These are phyloP conservation scores for Alternaria longipes DNA, from an alignment of 2,329 filamentous ascomycete species.

Conservation along the genomic window DNA sequence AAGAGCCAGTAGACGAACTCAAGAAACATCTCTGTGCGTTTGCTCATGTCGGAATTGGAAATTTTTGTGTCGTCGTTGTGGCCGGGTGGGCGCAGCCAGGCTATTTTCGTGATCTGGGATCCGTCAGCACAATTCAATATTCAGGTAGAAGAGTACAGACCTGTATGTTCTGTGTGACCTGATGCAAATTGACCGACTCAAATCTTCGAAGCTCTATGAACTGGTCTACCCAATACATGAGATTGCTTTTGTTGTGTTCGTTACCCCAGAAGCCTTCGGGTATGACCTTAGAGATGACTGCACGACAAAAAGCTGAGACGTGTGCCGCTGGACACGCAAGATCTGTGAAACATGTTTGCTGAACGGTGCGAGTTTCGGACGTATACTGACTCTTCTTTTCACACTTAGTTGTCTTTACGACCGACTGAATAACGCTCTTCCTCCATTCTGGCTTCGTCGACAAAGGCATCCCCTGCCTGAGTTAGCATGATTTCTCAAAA, in stretches of 20 bases:
- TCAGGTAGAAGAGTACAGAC: constrained; percentile 55
- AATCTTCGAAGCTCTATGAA: constrained; percentile 83
- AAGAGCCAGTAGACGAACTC: constrained; percentile 94
- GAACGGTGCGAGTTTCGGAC: constrained; percentile 19
- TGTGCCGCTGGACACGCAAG: constrained; percentile 72
- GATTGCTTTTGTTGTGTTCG: constrained; percentile 68
- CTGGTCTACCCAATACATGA: constrained; percentile 75
- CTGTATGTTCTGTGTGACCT: constrained; percentile 78
- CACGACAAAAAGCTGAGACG: constrained; percentile 88
- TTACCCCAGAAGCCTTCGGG: constrained; percentile 79
- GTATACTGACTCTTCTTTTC: constrained; percentile 9
- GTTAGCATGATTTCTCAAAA: constrained; percentile 22
- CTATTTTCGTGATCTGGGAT: constrained; percentile 69
- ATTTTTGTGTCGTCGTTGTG: constrained; percentile 62
- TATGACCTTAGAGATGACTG: constrained; percentile 75
- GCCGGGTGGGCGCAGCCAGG: constrained; percentile 74
- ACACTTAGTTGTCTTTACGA: constrained; percentile 11
- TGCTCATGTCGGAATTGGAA: constrained; percentile 75
- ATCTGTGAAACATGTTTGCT: constrained; percentile 63
- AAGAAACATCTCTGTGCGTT: constrained; percentile 79
- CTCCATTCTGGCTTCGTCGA: constrained; percentile 40
- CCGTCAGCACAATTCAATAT: constrained; percentile 23
- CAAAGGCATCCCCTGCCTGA: constrained; percentile 33
- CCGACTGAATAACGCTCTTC: constrained; percentile 23
- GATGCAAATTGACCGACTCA: constrained; percentile 81